Evolutionary conservation across 2,329 filamentous ascomycete genomes (phyloP).

Genomic region (Albifimbria verrucaria): DNA sequence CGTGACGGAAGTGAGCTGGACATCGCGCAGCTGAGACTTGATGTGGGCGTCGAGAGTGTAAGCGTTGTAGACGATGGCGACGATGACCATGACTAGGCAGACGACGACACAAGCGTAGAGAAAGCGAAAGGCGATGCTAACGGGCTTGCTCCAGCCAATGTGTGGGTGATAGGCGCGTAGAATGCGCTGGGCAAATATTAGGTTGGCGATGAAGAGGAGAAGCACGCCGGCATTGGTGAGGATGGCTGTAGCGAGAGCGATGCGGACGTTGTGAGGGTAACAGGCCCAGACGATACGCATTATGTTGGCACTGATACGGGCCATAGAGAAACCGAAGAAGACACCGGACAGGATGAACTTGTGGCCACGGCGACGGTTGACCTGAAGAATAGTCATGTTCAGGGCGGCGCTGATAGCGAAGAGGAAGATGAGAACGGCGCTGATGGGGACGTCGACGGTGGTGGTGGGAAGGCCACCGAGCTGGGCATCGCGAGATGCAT

Average conservation of each 20-base stretch:
- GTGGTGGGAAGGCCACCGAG: conserved; percentile 57
- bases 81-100: conserved; percentile 64
- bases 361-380: conserved; percentile 45
- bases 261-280: conserved; percentile 30
- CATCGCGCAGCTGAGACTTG: conserved; percentile 51
- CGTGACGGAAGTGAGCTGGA: conserved; percentile 65
- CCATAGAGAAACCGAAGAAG: conserved; percentile 57
- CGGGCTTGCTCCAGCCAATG: conserved; percentile 63
- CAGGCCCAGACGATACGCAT: conserved; percentile 53
- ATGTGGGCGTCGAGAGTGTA: conserved; percentile 58
- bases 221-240: conserved; percentile 73
- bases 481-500: conserved; percentile 38
- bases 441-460: conserved; percentile 61
- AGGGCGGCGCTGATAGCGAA: conserved; percentile 50
- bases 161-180: conserved; percentile 68
- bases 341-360: conserved; percentile 59
- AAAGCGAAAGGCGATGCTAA: conserved; percentile 50
- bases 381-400: conserved; percentile 57
- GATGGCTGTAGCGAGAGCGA: conserved; percentile 61
- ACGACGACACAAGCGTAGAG: conserved; percentile 57
- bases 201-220: conserved; percentile 73
- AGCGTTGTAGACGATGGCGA: conserved; percentile 59
- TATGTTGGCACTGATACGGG: conserved; percentile 47
- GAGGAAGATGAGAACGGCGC: conserved; percentile 57
- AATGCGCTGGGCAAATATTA: conserved; percentile 73